These are phyloP conservation scores for Apostasia ramifera DNA, from an alignment of 106 monocot species.

Conservation along the genomic window DNA sequence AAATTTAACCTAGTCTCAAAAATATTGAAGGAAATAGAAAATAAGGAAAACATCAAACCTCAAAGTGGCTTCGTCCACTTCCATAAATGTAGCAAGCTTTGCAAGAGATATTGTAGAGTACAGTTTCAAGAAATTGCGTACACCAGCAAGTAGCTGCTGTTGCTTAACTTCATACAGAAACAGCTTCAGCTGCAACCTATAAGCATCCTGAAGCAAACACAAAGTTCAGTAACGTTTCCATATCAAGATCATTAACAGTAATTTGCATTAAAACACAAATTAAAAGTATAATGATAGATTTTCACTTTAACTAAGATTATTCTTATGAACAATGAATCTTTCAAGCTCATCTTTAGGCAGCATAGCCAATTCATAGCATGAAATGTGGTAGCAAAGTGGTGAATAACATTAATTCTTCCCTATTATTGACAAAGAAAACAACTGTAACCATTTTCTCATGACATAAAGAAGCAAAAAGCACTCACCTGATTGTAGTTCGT, in stretches of 20 bases:
- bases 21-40: not conserved
- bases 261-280: too few species aligned
- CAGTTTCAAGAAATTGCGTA: slow-evolving; percentile 71
- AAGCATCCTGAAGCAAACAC: slow-evolving; percentile 61
- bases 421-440: too few species aligned
- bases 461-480: not conserved
- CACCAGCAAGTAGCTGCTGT: slow-evolving; percentile 75
- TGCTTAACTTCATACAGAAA: slow-evolving; percentile 97
- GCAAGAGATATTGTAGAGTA: slow-evolving; percentile 80
- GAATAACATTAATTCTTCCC: too few species aligned
- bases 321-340: too few species aligned
- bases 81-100: slow-evolving; percentile 86
- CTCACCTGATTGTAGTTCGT: slow-evolving; percentile 95
- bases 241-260: too few species aligned
- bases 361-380: too few species aligned
- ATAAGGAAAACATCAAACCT: slow-evolving; percentile 30
- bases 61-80: slow-evolving; percentile 76
- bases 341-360: too few species aligned
- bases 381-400: too few species aligned
- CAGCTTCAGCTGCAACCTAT: slow-evolving; percentile 87
- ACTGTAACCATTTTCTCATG: not conserved
- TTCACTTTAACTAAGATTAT: too few species aligned
- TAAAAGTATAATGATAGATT: too few species aligned
- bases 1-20: too few species aligned
- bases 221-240: not conserved